Percentiles rank a stretch among this genome's conserved stretches.
phyloP scores from a whole-genome alignment of 1,139 yeast genomes.

The Dujonia santamariae region DNA sequence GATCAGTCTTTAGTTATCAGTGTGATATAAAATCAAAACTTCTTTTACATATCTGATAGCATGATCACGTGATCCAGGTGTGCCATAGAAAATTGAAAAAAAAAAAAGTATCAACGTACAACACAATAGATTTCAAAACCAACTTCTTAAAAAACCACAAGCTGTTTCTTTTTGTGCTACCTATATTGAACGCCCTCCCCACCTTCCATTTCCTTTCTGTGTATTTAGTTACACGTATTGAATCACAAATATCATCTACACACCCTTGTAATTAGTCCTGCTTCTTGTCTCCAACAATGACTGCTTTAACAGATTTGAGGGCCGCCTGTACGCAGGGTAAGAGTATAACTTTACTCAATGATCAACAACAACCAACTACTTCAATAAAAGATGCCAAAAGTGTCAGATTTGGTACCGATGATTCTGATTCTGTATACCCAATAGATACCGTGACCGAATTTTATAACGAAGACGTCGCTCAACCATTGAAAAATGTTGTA shows the following conservation, averaged over 20 bases:
- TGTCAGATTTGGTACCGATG: conserved; percentile 27
- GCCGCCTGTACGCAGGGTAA: conserved; percentile 22
- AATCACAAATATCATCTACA: neutral
- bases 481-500: conserved; percentile 60
- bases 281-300: conserved; percentile 2
- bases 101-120: too few relatives aligned
- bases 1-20: too few relatives aligned
- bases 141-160: too few relatives aligned
- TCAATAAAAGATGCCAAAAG: conserved; percentile 36
- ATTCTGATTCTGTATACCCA: conserved; percentile 18
- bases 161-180: too few relatives aligned
- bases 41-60: too few relatives aligned
- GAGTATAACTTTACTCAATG: conserved; percentile 23
- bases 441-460: conserved; percentile 56
- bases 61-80: too few relatives aligned
- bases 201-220: too few relatives aligned
- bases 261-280: neutral
- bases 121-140: too few relatives aligned
- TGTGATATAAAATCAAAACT: too few relatives aligned
- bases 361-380: conserved; percentile 18
- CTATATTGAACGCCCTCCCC: too few relatives aligned
- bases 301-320: conserved; percentile 12
- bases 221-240: neutral
- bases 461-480: conserved; percentile 46
- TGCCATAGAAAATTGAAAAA: too few relatives aligned